Percentiles rank a stretch among this genome's conserved stretches.
Evolutionary conservation across 148 eudicot genomes (phyloP).

Genomic region (Cornus kousa): DNA sequence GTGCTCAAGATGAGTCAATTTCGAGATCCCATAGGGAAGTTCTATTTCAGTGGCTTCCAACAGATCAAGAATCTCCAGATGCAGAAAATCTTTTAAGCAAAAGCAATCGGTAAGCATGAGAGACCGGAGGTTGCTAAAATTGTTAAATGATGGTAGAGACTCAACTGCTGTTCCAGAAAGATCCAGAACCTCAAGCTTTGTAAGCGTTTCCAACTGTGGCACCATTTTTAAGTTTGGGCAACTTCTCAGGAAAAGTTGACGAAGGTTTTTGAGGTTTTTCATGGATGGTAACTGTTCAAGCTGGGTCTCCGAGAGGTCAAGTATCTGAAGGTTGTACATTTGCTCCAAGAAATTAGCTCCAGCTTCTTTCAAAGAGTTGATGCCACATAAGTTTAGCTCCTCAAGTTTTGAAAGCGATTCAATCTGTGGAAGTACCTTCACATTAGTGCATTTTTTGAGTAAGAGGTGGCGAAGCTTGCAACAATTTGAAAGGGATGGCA

Average conservation of each 20-base stretch:
- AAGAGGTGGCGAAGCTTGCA: slow-evolving; percentile 14
- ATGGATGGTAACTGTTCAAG: slow-evolving; percentile 14
- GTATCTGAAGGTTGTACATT: slow-evolving; percentile 5
- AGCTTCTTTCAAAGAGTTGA: not conserved
- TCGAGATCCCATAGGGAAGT: slow-evolving; percentile 26
- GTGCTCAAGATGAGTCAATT: slow-evolving; percentile 22
- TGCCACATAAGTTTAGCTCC: slow-evolving; percentile 25
- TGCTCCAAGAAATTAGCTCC: slow-evolving; percentile 14
- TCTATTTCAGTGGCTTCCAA: not conserved
- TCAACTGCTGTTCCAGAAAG: slow-evolving; percentile 26
- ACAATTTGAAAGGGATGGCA: slow-evolving; percentile 18
- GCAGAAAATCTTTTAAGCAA: not conserved
- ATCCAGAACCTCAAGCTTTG: slow-evolving; percentile 31
- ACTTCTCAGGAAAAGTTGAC: slow-evolving; percentile 8
- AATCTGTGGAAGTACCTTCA: slow-evolving; percentile 5
- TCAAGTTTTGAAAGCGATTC: slow-evolving; percentile 8
- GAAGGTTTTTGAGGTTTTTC: slow-evolving; percentile 14
- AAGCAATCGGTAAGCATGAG: slow-evolving; percentile 25
- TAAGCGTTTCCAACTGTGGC: slow-evolving; percentile 17
- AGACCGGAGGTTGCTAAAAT: slow-evolving; percentile 12
- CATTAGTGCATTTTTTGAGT: slow-evolving; percentile 3
- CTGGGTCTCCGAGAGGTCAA: slow-evolving; percentile 13
- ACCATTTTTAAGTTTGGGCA: slow-evolving; percentile 12
- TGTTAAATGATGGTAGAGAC: not conserved
- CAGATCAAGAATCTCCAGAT: not conserved